Evolutionary conservation across 768 basidiomycete species (phyloP), one percentile per base, ranked within the genome.

Genomic region (Pisolithus tinctorius): DNA sequence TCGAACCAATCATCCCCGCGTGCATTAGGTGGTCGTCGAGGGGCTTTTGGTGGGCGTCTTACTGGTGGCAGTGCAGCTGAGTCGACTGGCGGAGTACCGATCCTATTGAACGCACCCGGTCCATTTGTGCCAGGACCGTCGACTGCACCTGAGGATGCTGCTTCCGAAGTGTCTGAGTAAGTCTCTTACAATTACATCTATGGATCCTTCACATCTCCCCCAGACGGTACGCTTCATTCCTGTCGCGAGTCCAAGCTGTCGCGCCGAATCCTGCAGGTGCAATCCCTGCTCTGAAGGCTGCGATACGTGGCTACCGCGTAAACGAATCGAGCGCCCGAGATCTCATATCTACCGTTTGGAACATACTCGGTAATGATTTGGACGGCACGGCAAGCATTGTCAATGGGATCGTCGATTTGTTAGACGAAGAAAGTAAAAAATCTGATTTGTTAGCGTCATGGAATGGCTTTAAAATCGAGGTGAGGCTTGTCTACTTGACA

Each of bases 311-410:
- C 27, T 99, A 86, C 69, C 78, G 81, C 25, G 66, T 76, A 2
- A 82, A 82, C 39, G 94, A 99, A 63, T 80, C 82, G 8, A 81
- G 79, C 38, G 88, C 93, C 2, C 76, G 83, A 4, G 95, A 95
- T 66, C 74, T 97, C 55, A 84, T 97, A 47, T 84, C 84, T 39
- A 94, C 89, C 0, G 74, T 94, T n/a, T 95, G 84, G 84, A 88
- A 84, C 62, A 76, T 87, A 34, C 69, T 88, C 10, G 83, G 85
- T 50, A 66, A 74, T 14, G 71, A 82, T 54, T 64, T 87, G 20
- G 92, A 96, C 47, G 75, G 81, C 29, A 88, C 90, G 0, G 84
- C 83, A 0, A 82, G 85, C 54, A 77, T 89, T 31, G 73, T 92
- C 41, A 86, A 84, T 53, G 72, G 78, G 2, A 73, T 89, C 31